phyloP scores from a whole-genome alignment of 208 protist species.

The Trypanosoma caninum region DNA sequence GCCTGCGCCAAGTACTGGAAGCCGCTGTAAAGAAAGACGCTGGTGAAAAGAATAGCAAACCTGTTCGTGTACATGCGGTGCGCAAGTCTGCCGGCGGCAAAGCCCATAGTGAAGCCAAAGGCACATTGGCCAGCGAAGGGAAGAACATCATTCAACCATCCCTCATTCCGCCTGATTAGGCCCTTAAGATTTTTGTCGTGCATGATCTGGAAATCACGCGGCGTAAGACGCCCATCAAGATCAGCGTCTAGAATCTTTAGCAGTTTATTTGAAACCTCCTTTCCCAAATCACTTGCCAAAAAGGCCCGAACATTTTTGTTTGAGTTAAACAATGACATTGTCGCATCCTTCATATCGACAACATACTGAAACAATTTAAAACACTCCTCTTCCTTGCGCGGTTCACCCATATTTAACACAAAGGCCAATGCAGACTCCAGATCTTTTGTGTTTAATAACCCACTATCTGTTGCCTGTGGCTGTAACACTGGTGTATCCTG shows the following conservation, averaged over 20 bases:
- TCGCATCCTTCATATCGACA: constrained; percentile 37
- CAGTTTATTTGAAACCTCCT: constrained; percentile 22
- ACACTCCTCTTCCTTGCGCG: constrained; percentile 23
- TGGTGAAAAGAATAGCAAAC: constrained; percentile 34
- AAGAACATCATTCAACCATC: constrained; percentile 38
- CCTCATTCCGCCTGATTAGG: constrained; percentile 24
- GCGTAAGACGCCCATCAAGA: constrained; percentile 54
- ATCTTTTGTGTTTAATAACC: constrained; percentile 50
- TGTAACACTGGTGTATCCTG: not conserved
- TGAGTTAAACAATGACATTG: constrained; percentile 26
- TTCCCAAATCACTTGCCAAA: constrained; percentile 37
- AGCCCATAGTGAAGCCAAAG: constrained; percentile 43
- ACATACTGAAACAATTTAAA: constrained; percentile 42
- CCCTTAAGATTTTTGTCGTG: constrained; percentile 46
- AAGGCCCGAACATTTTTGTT: constrained; percentile 36
- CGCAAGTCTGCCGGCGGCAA: constrained; percentile 30
- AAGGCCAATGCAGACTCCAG: constrained; percentile 48
- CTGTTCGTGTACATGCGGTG: constrained; percentile 41
- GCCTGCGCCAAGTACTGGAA: constrained; percentile 61
- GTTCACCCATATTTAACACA: constrained; percentile 36
- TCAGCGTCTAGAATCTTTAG: constrained; percentile 52
- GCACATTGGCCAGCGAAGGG: constrained; percentile 46
- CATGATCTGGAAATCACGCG: constrained; percentile 66
- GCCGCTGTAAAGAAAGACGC: constrained; percentile 34
- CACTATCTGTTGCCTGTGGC: not conserved